phyloP scores from a whole-genome alignment of 1,139 yeast genomes.

The Debaryomyces udenii region DNA sequence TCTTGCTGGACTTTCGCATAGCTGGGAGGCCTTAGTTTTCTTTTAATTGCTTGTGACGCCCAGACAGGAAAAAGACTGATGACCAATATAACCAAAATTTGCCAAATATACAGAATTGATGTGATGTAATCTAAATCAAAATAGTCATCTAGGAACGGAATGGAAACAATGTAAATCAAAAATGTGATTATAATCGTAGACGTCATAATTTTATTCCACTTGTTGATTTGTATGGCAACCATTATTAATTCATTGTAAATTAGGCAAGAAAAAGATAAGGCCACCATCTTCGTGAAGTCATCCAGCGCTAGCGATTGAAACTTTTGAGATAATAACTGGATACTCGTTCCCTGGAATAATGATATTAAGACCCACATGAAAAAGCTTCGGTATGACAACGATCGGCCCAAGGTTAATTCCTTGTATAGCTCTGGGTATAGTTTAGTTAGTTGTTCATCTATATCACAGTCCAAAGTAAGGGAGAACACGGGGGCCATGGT shows the following conservation, averaged over 20 bases:
- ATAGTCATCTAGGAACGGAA: constrained; percentile 85
- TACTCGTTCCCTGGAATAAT: constrained; percentile 79
- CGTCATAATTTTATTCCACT: constrained; percentile 84
- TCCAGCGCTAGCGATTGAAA: constrained; percentile 64
- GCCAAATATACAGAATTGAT: constrained; percentile 69
- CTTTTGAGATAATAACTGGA: constrained; percentile 78
- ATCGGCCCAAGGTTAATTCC: constrained; percentile 85
- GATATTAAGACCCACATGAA: constrained; percentile 91
- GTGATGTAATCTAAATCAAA: constrained; percentile 70
- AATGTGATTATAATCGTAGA: constrained; percentile 73
- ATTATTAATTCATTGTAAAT: constrained; percentile 84
- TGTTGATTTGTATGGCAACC: constrained; percentile 91
- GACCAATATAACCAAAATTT: constrained; percentile 61
- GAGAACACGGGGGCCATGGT: constrained; percentile 99
- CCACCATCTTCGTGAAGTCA: constrained; percentile 74
- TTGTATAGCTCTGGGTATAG: constrained; percentile 93
- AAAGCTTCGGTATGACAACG: constrained; percentile 84
- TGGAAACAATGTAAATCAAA: constrained; percentile 64
- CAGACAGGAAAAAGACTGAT: constrained; percentile 88
- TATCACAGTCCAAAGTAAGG: constrained; percentile 86
- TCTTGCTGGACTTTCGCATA: constrained; percentile 95
- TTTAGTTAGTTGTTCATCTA: constrained; percentile 85
- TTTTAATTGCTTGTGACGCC: constrained; percentile 73
- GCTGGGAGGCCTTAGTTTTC: constrained; percentile 87
- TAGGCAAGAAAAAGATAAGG: constrained; percentile 79